A percentile compares a stretch with the other conserved stretches of the same genome.
Conservation (phyloP, 306 rosid genomes). For the Leucaena leucocephala region DNA sequence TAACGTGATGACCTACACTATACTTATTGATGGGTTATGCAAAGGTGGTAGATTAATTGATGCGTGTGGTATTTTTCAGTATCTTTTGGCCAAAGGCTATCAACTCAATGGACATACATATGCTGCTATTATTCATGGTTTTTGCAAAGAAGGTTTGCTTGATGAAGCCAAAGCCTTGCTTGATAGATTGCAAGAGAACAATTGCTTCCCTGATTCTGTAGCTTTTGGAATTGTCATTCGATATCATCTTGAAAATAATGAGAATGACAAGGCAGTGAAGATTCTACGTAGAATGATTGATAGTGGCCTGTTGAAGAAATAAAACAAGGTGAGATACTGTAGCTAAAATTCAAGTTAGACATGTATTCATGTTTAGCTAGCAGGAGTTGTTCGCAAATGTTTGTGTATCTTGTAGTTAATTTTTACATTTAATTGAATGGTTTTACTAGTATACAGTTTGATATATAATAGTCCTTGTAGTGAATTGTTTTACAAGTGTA, state of each 20-base stretch:
- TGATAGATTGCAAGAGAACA: neutral
- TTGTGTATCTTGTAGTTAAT: too few relatives aligned
- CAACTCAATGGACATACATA: neutral
- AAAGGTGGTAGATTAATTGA: neutral
- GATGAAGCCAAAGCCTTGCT: neutral
- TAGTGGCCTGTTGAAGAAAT: too few relatives aligned
- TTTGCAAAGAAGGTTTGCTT: neutral
- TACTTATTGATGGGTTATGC: conserved; percentile 31
- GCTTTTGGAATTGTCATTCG: neutral
- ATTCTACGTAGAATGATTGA: neutral
- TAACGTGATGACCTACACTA: neutral
- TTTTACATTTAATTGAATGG: too few relatives aligned
- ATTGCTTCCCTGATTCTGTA: neutral
- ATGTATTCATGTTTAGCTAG: too few relatives aligned
- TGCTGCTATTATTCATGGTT: neutral
- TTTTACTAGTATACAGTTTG: too few relatives aligned
- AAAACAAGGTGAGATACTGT: too few relatives aligned
- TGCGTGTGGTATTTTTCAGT: neutral
- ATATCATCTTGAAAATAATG: neutral
- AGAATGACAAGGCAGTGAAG: neutral
- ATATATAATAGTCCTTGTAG: too few relatives aligned
- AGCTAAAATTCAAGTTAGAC: too few relatives aligned
- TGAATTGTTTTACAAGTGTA: too few relatives aligned
- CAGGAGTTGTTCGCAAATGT: too few relatives aligned
- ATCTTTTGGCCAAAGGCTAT: neutral